phyloP scores from a whole-genome alignment of 352 stramenopile genomes.

The Proteromonas lacertae region DNA sequence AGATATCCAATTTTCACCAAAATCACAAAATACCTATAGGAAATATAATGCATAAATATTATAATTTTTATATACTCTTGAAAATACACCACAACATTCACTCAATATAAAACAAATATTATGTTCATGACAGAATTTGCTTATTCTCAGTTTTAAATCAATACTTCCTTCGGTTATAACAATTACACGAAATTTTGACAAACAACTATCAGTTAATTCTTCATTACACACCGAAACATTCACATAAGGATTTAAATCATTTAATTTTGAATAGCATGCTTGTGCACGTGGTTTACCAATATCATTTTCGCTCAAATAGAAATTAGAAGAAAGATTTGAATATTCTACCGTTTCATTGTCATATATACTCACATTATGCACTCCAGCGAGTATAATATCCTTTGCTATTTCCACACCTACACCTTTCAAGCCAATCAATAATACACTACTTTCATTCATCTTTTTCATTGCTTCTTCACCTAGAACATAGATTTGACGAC shows the following conservation, averaged over 20 bases:
- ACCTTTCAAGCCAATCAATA: constrained; percentile 46
- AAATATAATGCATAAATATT: too few relatives aligned
- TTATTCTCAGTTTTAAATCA: constrained; percentile 25
- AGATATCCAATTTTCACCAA: constrained; percentile 66
- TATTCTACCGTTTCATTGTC: constrained; percentile 38
- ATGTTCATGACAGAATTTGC: constrained; percentile 34
- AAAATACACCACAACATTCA: constrained; percentile 60
- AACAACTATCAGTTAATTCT: background rate
- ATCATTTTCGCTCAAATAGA: constrained; percentile 59
- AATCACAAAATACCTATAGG: constrained; percentile 85
- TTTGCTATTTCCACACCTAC: constrained; percentile 69
- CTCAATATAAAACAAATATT: constrained; percentile 46
- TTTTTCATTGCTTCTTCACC: constrained; percentile 81
- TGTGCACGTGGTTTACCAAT: constrained; percentile 39
- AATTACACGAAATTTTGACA: constrained; percentile 17
- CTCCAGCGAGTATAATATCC: constrained; percentile 82
- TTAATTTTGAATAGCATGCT: constrained; percentile 40
- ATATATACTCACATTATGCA: constrained; percentile 66
- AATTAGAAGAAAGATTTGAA: constrained; percentile 60
- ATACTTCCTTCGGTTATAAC: constrained; percentile 37
- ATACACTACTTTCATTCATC: constrained; percentile 67
- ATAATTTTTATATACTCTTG: too few relatives aligned
- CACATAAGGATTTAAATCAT: constrained; percentile 87
- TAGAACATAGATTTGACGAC: constrained; percentile 92
- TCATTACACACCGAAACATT: constrained; percentile 16